Conservation (phyloP, 2,329 filamentous ascomycete species). For the Penicillium rolfsii region DNA sequence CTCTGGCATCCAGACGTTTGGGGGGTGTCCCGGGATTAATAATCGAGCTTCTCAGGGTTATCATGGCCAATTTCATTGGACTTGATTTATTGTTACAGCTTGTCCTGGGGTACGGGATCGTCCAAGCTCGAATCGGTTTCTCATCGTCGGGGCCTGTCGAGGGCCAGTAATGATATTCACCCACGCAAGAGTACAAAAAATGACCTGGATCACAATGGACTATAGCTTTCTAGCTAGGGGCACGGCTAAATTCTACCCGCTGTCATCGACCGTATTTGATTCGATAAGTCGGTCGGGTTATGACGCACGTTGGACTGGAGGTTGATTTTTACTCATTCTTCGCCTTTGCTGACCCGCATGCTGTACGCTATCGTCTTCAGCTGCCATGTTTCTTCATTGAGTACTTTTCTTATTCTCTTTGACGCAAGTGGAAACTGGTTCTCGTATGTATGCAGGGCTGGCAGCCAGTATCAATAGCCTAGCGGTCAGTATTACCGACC, state of each 20-base stretch:
- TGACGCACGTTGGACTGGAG: not conserved
- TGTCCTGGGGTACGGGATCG: not conserved
- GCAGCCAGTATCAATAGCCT: conserved; percentile 3
- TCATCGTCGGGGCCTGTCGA: not conserved
- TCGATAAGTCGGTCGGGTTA: too few relatives aligned
- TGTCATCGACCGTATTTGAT: too few relatives aligned
- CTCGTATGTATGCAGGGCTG: conserved; percentile 5
- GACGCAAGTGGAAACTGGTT: not conserved
- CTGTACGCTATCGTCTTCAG: not conserved
- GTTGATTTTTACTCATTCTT: not conserved
- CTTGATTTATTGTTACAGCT: not conserved
- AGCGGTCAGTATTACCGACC: conserved; percentile 2
- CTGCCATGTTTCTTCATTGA: not conserved
- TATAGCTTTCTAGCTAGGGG: not conserved
- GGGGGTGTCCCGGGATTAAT: not conserved
- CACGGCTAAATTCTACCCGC: too few relatives aligned
- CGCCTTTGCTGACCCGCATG: not conserved
- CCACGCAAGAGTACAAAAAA: not conserved
- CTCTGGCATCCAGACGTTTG: not conserved
- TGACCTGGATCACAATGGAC: not conserved
- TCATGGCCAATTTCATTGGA: not conserved
- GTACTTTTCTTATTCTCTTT: conserved; percentile 1
- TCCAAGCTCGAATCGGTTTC: not conserved
- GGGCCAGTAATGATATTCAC: not conserved
- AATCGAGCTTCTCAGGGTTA: not conserved